Evolutionary conservation across 2,329 filamentous ascomycete genomes (phyloP).

Genomic region (Fusarium dlaminii): DNA sequence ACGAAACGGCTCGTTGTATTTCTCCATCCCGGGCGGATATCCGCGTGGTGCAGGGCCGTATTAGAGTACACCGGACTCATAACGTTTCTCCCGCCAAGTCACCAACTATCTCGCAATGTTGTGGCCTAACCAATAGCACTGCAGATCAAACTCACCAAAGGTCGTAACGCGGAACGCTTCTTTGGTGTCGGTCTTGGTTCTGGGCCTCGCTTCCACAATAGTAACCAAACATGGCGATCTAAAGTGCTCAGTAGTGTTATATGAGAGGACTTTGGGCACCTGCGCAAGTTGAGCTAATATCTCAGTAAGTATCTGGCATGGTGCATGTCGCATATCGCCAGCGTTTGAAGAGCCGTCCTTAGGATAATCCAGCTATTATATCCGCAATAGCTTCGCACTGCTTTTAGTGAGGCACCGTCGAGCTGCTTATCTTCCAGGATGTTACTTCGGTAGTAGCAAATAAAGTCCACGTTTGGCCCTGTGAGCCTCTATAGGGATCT

Average conservation of each 20-base stretch:
- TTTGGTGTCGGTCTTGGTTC: fast-evolving
- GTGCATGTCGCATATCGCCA: neutral
- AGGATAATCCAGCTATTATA: too few relatives aligned
- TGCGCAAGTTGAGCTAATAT: neutral
- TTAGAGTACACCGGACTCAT: neutral
- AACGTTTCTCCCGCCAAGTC: neutral
- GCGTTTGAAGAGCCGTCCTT: neutral
- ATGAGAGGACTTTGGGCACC: neutral
- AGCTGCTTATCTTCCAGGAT: neutral
- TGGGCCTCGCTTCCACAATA: neutral
- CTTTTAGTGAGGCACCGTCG: neutral
- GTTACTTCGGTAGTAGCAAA: neutral
- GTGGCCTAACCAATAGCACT: neutral
- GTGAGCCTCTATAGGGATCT: neutral
- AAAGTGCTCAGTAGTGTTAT: neutral
- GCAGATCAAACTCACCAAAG: neutral
- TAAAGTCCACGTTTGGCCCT: neutral
- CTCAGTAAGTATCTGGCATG: neutral
- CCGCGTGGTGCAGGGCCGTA: neutral
- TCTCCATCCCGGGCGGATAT: neutral
- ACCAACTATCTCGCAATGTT: neutral
- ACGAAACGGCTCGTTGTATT: fast-evolving
- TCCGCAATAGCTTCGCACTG: neutral
- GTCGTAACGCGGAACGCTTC: neutral
- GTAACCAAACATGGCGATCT: neutral